Base-by-base conservation (phyloP, 768 basidiomycete genomes). In the Gloeophyllum trabeum region DNA sequence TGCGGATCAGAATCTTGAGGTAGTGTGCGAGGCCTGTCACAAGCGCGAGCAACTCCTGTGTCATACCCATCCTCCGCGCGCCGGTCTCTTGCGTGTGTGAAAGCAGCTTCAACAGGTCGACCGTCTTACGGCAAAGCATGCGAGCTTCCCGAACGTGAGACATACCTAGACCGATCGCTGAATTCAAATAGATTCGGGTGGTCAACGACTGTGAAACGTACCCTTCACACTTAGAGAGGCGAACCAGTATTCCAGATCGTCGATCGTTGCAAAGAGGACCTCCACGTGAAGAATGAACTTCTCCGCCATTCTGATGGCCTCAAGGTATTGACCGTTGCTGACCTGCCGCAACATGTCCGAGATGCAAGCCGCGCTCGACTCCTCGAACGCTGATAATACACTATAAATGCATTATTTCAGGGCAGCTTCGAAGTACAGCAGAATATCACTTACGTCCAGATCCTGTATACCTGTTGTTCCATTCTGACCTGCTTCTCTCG, bases 21-120 rank as follows among this genome's bases (percentile, higher is more conserved):
- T 99, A 98, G 62, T 99, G 96, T 4, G 96, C 96, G 25, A 99
- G 72, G n/a, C 96, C 94, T 0, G 96, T 99, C 48, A 99, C 96
- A 38, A 99, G 79, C 14, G 93, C 91, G 25, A 98, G 79, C 10
- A 99, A 69, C 53, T 98, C 96, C 61, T 97, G 89, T 14, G 93
- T 97, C 81, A 98, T 93, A 40, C 86, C 88, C 79, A 91, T 90
- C 52, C 89, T 69, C 45, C 86, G 80, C 10, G 87, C 76, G 25
- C 87, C 88, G 3, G 89, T 86, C 59, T 94, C 89, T 61, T 94
- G 91, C 19, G 91, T 93, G 60, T 93, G 91, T 5, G 94, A 97
- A 37, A 99, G 69, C 26, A 97, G 68, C 16, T 91, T 96, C 64
- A 99, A 97, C 42, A 99, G 77, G 65, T 98, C 96, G 51, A 98